These are phyloP conservation scores for Pseudozyma flocculosa DNA, from an alignment of 1,284 basidiomycete species.

Conservation along the genomic window DNA sequence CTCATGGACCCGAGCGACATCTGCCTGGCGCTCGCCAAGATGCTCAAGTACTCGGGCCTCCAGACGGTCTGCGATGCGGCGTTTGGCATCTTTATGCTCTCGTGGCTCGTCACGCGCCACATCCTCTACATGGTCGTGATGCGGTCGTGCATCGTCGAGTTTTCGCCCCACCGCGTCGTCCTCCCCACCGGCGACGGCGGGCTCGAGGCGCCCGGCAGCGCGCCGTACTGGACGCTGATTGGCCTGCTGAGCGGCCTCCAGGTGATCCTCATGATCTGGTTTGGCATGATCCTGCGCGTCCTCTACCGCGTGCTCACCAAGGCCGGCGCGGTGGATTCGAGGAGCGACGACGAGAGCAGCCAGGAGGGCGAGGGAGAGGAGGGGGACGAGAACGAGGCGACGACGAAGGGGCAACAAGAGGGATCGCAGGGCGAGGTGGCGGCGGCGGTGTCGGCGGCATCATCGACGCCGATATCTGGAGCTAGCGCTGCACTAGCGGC, in stretches of 20 bases:
- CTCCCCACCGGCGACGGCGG: slow-evolving; percentile 12
- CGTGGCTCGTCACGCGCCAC: slow-evolving; percentile 52
- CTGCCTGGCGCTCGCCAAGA: slow-evolving; percentile 81
- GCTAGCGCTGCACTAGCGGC: too few species aligned
- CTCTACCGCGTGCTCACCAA: slow-evolving; percentile 78
- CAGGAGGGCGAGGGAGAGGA: slow-evolving; percentile 20
- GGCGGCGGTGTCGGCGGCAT: too few species aligned
- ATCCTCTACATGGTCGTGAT: slow-evolving; percentile 43
- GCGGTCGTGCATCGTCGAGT: slow-evolving; percentile 38
- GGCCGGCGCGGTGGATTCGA: slow-evolving; percentile 72
- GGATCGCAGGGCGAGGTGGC: too few species aligned
- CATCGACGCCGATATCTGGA: too few species aligned
- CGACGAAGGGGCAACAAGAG: too few species aligned
- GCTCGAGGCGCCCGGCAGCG: too few species aligned
- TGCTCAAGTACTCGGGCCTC: slow-evolving; percentile 79
- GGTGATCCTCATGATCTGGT: slow-evolving; percentile 79
- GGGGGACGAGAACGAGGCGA: too few species aligned
- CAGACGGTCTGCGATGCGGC: slow-evolving; percentile 71
- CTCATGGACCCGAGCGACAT: slow-evolving; percentile 94
- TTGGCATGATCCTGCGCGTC: slow-evolving; percentile 77
- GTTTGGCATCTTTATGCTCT: slow-evolving; percentile 69
- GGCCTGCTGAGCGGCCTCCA: slow-evolving; percentile 58
- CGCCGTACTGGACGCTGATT: slow-evolving; percentile 18
- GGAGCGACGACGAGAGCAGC: slow-evolving; percentile 44
- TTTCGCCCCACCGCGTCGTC: slow-evolving; percentile 13